A percentile compares a stretch with the other conserved stretches of the same genome.
These are phyloP conservation scores for Grigorovia yakushimaensis DNA, from an alignment of 805 yeast species.

Conservation along the genomic window DNA sequence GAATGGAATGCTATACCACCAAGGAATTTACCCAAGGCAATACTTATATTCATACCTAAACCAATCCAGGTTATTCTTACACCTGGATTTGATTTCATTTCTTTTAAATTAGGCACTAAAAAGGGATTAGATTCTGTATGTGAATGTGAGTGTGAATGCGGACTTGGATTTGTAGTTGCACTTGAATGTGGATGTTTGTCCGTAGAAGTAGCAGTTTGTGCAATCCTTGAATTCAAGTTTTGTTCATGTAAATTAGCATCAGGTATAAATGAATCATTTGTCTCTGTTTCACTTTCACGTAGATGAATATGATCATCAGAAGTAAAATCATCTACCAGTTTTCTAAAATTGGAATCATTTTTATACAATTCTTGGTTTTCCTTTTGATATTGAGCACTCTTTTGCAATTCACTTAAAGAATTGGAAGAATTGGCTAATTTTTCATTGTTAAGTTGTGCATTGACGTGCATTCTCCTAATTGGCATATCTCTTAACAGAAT, in stretches of 20 bases:
- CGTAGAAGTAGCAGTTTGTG: neutral
- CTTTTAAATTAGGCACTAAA: conserved; percentile 33
- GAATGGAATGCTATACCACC: conserved; percentile 94
- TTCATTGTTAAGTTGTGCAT: neutral
- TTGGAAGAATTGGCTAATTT: neutral
- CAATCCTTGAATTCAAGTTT: conserved; percentile 7
- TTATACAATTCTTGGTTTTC: conserved; percentile 8
- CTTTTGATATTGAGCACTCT: neutral
- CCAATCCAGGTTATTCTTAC: conserved; percentile 93
- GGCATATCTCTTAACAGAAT: neutral
- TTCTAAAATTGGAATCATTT: conserved; percentile 11
- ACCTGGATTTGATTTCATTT: conserved; percentile 60
- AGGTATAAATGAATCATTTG: conserved; percentile 31
- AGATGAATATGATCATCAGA: conserved; percentile 34
- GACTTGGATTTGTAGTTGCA: conserved; percentile 8
- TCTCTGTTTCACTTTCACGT: conserved; percentile 35
- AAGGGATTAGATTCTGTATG: conserved; percentile 27
- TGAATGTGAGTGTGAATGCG: conserved; percentile 29
- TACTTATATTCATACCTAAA: conserved; percentile 65
- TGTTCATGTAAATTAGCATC: conserved; percentile 20
- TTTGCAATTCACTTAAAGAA: neutral
- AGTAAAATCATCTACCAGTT: conserved; percentile 11
- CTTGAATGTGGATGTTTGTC: neutral
- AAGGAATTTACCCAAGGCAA: conserved; percentile 77
- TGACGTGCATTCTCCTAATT: neutral